phyloP scores from a whole-genome alignment of 345 rosid species.

The Gossypium raimondii region DNA sequence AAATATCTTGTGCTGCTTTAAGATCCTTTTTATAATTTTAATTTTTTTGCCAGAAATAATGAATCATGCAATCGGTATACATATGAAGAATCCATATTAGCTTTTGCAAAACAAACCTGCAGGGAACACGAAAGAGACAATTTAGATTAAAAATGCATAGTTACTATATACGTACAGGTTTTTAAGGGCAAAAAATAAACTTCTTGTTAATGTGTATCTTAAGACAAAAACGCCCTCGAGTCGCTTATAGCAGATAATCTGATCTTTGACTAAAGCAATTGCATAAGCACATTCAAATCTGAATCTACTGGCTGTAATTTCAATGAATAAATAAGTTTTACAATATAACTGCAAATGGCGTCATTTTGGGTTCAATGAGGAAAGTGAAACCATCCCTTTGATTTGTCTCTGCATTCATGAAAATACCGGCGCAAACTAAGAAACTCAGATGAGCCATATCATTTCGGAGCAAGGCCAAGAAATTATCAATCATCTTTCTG shows the following conservation, averaged over 20 bases:
- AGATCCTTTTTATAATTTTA: not conserved
- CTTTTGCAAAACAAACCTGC: slow-evolving; percentile 97
- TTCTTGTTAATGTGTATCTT: slow-evolving; percentile 11
- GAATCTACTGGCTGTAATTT: slow-evolving; percentile 19
- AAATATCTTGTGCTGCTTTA: slow-evolving; percentile 25
- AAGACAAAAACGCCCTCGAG: slow-evolving; percentile 6
- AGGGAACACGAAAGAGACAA: slow-evolving; percentile 74
- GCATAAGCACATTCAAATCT: slow-evolving; percentile 16
- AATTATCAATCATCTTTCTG: slow-evolving; percentile 83
- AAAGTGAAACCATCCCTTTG: slow-evolving; percentile 14
- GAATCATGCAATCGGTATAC: slow-evolving; percentile 51
- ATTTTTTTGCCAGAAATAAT: slow-evolving; percentile 25
- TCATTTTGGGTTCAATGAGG: slow-evolving; percentile 10
- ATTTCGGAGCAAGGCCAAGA: slow-evolving; percentile 51
- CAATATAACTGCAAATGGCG: slow-evolving; percentile 19
- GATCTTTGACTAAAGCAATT: not conserved
- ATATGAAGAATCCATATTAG: slow-evolving; percentile 76
- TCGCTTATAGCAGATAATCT: slow-evolving; percentile 16
- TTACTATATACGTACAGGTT: slow-evolving; percentile 19
- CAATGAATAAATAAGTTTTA: slow-evolving; percentile 21
- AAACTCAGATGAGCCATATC: slow-evolving; percentile 37
- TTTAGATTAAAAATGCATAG: slow-evolving; percentile 61
- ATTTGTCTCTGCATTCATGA: slow-evolving; percentile 25
- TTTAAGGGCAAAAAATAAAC: slow-evolving; percentile 12
- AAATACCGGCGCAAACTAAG: slow-evolving; percentile 29